Base-by-base conservation (phyloP, 192 early-diverging fungal genomes). In the Gonapodya prolifera region DNA sequence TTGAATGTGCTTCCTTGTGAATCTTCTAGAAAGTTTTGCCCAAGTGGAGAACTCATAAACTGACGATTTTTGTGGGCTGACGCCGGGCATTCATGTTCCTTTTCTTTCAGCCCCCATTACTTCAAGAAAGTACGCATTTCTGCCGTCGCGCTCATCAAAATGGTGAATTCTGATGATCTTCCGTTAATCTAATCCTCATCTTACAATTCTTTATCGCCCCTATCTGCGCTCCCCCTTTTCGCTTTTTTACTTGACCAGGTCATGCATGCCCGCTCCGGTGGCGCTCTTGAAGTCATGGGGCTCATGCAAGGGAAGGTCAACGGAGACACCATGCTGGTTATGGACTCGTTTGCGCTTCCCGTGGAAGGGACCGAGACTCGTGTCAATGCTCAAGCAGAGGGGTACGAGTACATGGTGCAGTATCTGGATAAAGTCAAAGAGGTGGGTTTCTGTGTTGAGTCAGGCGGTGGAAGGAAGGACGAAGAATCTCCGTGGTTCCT, bases 321-420 rank as follows among this genome's bases (percentile, higher is more conserved):
- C 13, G 95, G 91, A 75, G 88, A 91, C 77, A 94, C 92, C 2
- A 94, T 99, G 90, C 82, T 96, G 77, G 89, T 99, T 30, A 93
- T 99, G 91, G 97, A 99, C 78, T 92, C 95, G 1, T 98, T 97
- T 86, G 96, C 94, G 35, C 85, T 99, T 45, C 97, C 97, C 2
- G 97, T 99, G 1, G 97, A 99, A 82, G 96, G 97, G 30, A 99
- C 96, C 1, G 97, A 99, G 82, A 99, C 97, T 1, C 85, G 96
- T 35, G 97, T 98, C 30, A 99, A 93, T 81, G 96, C 97, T 1
- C 90, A 92, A 36, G 86, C 87, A 32, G 93, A 99, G 78, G 95
- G 92, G 29, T 93, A 98, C 85, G 97, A 98, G 80, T 99, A 98
- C 80, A 98, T 98, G 97, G 95, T 96, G 8, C 86, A 94, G 77